Conservation (phyloP, 495 filamentous ascomycete species). For the Lophiotrema nucula region DNA sequence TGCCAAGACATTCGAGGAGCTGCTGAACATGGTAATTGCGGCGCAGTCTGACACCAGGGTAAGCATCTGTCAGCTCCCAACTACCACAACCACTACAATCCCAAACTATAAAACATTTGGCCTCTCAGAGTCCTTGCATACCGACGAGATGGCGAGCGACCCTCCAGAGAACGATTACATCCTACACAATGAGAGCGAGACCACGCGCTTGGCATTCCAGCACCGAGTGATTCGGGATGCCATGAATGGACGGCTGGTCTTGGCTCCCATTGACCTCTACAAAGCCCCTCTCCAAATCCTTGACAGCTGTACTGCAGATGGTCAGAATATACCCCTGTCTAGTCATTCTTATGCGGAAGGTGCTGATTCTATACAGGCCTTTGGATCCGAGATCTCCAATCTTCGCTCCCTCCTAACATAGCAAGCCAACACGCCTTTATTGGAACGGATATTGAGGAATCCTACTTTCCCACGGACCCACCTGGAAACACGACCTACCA, state of each 20-base stretch:
- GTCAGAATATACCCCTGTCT: neutral
- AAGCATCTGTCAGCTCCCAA: too few species aligned
- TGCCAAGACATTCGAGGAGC: too few species aligned
- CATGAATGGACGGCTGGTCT: neutral
- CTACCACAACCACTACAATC: too few species aligned
- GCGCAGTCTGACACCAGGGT: too few species aligned
- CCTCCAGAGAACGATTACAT: too few species aligned
- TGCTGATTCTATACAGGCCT: neutral
- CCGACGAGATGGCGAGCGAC: too few species aligned
- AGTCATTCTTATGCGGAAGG: too few species aligned
- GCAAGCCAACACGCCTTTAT: neutral
- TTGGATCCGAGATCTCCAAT: conserved; percentile 1
- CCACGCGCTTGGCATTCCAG: neutral
- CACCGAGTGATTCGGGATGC: neutral
- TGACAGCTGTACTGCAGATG: conserved; percentile 1
- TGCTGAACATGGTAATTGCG: too few species aligned
- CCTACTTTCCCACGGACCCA: neutral
- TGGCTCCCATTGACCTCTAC: neutral
- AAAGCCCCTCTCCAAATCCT: neutral
- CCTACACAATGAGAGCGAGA: neutral
- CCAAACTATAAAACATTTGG: too few species aligned
- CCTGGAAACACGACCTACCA: neutral
- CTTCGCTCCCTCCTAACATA: neutral
- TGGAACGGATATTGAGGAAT: neutral
- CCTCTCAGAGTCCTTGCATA: too few species aligned